Evolutionary conservation across 306 rosid species (phyloP), one percentile per base, ranked within the genome.

Genomic region (Trifolium repens): DNA sequence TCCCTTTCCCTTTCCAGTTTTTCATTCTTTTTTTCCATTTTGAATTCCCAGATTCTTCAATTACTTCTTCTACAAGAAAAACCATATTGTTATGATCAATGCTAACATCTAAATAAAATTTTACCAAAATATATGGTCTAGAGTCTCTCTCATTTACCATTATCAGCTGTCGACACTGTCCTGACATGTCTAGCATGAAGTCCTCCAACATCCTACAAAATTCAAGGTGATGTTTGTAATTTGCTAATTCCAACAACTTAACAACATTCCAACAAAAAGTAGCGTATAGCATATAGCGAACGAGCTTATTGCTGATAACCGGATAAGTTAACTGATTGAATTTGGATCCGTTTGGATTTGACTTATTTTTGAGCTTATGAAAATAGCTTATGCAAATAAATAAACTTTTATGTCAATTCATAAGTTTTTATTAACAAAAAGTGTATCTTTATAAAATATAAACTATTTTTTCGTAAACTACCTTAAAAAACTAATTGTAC

Each of bases 1-100:
- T 94, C 96, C 99, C 96, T 87, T 92, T 94, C 81, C 87, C 97
- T 87, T 94, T 94, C 99, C 99, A 94, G 74, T 96, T 89, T 78
- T 90, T 88, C 54, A 94, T 87, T 79, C 96, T 83, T 26, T 83
- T 90, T 89, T 92, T 94, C 99, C 99, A 94, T 44, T 81, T 82
- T 47, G 99, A 87, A 78, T 92, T 94, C 72, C 97, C 96, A 22
- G 76, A 84, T 75, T 92, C 97, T 35, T 82, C 96, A 30, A 82
- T 85, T 42, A 81, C n/a, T 77, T 94, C 97, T 94, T 94, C 99
- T 94, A 78, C 93, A 86, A 75, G 74, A 73, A 70, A 72, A 72
- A 73, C 47, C 63, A 75, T 72, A 67, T 30, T 69, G 11, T 60
- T 37, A 79, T 47, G 3, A 44, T 49, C 42, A 83, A 43, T 17